phyloP scores from a whole-genome alignment of 129 eudicot species.

The Pulicaria dysenterica region DNA sequence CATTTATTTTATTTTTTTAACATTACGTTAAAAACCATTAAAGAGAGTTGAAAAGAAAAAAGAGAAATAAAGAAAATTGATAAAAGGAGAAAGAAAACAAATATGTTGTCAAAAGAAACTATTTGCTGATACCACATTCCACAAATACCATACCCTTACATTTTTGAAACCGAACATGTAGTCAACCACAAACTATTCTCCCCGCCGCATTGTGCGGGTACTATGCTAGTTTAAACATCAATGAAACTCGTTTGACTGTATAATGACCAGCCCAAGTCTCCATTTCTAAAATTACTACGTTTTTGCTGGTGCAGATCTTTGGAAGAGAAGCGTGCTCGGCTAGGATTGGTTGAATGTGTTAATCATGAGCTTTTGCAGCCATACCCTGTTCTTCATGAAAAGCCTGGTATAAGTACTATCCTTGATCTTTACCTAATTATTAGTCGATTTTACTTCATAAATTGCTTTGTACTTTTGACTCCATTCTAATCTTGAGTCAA shows the following conservation, averaged over 20 bases:
- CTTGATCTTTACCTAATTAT: neutral
- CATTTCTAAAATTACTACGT: neutral
- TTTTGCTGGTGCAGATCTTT: conserved; percentile 49
- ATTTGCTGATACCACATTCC: too few species aligned
- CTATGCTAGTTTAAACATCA: neutral
- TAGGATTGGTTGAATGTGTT: conserved; percentile 89
- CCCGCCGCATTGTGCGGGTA: too few species aligned
- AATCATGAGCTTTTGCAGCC: conserved; percentile 89
- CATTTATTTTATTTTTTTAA: too few species aligned
- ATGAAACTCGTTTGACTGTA: neutral
- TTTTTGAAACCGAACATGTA: too few species aligned
- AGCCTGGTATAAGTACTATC: conserved; percentile 54
- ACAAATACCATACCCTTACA: too few species aligned
- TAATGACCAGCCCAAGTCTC: neutral
- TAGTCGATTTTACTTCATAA: neutral
- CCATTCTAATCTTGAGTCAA: neutral
- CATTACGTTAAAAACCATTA: too few species aligned
- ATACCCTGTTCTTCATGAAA: conserved; percentile 88
- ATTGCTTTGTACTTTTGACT: neutral
- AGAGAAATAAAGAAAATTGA: too few species aligned
- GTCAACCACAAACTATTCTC: too few species aligned
- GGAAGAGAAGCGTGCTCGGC: conserved; percentile 85
- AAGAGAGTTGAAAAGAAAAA: too few species aligned
- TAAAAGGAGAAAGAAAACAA: too few species aligned
- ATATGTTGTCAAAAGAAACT: too few species aligned